A percentile compares a stretch with the other conserved stretches of the same genome.
Evolutionary conservation across 1,284 basidiomycete species (phyloP).

Genomic region (Cryptococcus sp.): DNA sequence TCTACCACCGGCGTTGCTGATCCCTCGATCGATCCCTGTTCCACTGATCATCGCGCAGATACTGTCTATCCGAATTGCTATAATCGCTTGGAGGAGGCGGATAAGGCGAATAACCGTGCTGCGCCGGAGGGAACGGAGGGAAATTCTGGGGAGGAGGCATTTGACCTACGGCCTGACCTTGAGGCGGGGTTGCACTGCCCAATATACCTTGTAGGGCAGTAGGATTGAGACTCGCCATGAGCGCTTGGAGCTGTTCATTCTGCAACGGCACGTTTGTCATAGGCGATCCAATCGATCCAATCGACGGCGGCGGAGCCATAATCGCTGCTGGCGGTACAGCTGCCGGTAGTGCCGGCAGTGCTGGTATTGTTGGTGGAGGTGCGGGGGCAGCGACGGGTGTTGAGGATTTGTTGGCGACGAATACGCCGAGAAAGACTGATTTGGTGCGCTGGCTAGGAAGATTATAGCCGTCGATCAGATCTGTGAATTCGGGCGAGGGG

Average conservation of each 20-base stretch:
- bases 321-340: neutral
- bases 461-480: slow-evolving; percentile 75
- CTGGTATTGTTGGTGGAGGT: neutral
- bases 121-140: slow-evolving; percentile 6
- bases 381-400: slow-evolving; percentile 56
- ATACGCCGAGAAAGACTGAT: slow-evolving; percentile 77
- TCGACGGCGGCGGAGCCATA: too few species aligned
- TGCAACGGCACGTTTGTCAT: slow-evolving; percentile 23
- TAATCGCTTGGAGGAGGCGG: slow-evolving; percentile 55
- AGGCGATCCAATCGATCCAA: too few species aligned
- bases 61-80: too few species aligned
- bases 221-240: slow-evolving; percentile 46
- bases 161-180: neutral
- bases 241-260: slow-evolving; percentile 41
- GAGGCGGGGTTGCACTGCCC: neutral
- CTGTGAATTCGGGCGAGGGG: slow-evolving; percentile 78
- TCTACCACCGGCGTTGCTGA: too few species aligned
- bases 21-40: too few species aligned
- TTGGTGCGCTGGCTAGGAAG: slow-evolving; percentile 63
- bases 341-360: slow-evolving; percentile 6
- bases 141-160: slow-evolving; percentile 5
- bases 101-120: slow-evolving; percentile 61
- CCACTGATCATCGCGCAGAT: too few species aligned
- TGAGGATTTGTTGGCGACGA: slow-evolving; percentile 69
- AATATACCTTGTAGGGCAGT: slow-evolving; percentile 16